Conservation (phyloP, 176 grass and related monocot genomes). For the Urochloa ruziziensis region DNA sequence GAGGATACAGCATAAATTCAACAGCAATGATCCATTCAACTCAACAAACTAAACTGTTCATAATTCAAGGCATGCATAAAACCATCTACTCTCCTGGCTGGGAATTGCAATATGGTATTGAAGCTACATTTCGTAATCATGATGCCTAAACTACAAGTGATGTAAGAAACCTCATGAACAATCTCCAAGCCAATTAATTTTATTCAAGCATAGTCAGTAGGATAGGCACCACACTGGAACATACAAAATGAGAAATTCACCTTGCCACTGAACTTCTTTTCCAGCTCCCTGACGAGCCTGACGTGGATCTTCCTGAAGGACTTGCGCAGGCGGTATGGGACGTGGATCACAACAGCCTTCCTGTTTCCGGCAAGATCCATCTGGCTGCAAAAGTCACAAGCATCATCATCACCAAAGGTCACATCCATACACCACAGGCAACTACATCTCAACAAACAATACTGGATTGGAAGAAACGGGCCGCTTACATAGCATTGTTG, state of each 20-base stretch:
- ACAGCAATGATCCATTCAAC: no score
- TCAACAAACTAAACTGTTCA: no score
- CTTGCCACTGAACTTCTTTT: constrained; percentile 99
- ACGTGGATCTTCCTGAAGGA: constrained; percentile 87
- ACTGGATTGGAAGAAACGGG: no score
- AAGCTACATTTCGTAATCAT: not conserved
- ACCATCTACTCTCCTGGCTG: no score
- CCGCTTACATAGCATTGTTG: constrained; percentile 62
- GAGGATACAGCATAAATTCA: no score
- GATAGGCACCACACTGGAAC: not conserved
- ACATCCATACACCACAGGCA: not conserved
- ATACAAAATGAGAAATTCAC: constrained; percentile 12
- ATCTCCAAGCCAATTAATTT: no score
- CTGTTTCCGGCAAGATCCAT: constrained; percentile 74
- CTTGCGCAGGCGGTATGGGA: constrained; percentile 85
- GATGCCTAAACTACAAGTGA: not conserved
- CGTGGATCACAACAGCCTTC: constrained; percentile 89
- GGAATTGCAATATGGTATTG: no score
- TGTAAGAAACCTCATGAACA: no score
- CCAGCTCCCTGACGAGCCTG: constrained; percentile 88
- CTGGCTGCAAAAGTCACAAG: constrained; percentile 48
- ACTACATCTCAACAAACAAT: not conserved
- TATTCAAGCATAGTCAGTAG: not conserved
- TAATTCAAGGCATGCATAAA: no score
- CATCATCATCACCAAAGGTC: not conserved